phyloP scores from a whole-genome alignment of 305 asterid species.

The Petunia hybrid region DNA sequence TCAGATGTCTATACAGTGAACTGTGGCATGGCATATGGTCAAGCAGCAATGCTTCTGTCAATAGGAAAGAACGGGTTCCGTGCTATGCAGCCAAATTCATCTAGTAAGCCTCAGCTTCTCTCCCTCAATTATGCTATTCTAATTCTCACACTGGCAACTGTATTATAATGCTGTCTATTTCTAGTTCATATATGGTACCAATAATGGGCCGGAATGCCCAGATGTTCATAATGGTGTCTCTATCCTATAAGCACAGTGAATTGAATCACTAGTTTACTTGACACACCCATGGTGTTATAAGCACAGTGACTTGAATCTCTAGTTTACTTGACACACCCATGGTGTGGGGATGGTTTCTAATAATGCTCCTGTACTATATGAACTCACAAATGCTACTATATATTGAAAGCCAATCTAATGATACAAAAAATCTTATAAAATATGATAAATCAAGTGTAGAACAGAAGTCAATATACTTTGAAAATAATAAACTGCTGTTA shows the following conservation, averaged over 20 bases:
- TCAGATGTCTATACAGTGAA: conserved; percentile 88
- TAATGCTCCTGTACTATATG: neutral
- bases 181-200: conserved; percentile 3
- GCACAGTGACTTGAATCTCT: neutral
- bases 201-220: neutral
- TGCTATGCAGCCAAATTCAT: conserved; percentile 72
- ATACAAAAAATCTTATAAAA: neutral
- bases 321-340: conserved; percentile 11
- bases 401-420: neutral
- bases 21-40: conserved; percentile 88
- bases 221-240: neutral
- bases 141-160: neutral
- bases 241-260: neutral
- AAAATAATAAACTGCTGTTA: neutral
- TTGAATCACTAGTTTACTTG: conserved; percentile 14
- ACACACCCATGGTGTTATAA: conserved; percentile 3
- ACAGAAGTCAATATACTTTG: neutral
- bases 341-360: neutral
- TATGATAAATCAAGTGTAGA: conserved; percentile 3
- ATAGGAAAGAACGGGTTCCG: conserved; percentile 88
- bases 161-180: neutral
- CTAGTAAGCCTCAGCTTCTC: conserved; percentile 63
- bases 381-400: neutral
- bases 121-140: conserved; percentile 25
- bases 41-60: conserved; percentile 96